These are phyloP conservation scores for Vanilla planifolia DNA, from an alignment of 106 monocot species.

Conservation along the genomic window DNA sequence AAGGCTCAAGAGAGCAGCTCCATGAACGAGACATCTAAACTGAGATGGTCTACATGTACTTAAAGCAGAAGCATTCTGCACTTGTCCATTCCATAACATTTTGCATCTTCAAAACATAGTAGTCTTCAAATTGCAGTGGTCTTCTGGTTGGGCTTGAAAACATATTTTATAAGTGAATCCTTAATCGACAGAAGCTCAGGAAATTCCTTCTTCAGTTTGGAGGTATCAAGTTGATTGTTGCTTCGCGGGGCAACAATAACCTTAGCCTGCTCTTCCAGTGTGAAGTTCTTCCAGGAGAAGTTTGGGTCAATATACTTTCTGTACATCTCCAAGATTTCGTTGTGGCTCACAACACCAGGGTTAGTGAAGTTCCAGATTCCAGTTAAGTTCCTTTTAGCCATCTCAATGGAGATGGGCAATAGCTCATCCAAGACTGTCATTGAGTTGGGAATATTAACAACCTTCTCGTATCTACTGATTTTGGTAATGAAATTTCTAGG, in stretches of 20 bases:
- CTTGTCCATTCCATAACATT: no score
- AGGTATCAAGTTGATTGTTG: constrained; percentile 45
- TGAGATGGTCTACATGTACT: no score
- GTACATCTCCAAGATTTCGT: constrained; percentile 59
- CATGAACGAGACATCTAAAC: no score
- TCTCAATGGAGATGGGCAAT: constrained; percentile 54
- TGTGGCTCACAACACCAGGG: constrained; percentile 55
- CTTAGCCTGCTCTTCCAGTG: constrained; percentile 52
- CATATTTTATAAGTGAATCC: constrained; percentile 41
- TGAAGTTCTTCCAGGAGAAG: constrained; percentile 62
- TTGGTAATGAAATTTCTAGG: constrained; percentile 62
- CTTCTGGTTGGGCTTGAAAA: constrained; percentile 53
- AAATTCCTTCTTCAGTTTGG: constrained; percentile 45
- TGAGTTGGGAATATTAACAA: constrained; percentile 55
- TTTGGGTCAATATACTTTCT: constrained; percentile 50
- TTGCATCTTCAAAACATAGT: not conserved
- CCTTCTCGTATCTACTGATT: constrained; percentile 51
- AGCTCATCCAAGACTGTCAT: constrained; percentile 66
- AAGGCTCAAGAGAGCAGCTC: no score
- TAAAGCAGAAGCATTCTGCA: no score
- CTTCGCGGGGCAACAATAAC: constrained; percentile 59
- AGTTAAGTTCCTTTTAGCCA: constrained; percentile 64
- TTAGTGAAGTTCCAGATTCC: constrained; percentile 73
- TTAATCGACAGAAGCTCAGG: constrained; percentile 47
- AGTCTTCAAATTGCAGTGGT: constrained; percentile 22